Evolutionary conservation across 495 filamentous ascomycete genomes (phyloP), one percentile per base, ranked within the genome.

Genomic region (Cladorrhinum samala): DNA sequence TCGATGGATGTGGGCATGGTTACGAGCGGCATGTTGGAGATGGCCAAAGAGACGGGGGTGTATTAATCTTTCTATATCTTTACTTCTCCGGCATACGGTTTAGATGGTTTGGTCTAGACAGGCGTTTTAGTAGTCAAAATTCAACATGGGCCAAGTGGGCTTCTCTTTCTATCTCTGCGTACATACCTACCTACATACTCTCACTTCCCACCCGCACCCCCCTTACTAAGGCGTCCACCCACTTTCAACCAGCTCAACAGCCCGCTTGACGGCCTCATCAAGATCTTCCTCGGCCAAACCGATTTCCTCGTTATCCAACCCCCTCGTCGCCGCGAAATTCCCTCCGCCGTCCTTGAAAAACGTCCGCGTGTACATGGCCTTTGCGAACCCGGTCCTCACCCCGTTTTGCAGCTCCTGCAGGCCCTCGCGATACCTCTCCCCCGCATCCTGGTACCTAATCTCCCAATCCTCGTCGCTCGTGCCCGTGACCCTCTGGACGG

Each of bases 241-340:
- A n/a, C n/a, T n/a, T n/a, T n/a, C n/a, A n/a, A n/a, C n/a, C n/a
- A n/a, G 21, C 9, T 33, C 23, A 54, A 79, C 54, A 6, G 68
- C 75, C 6, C 39, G 46, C 58, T 63, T 68, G 0, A 79, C 83
- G 4, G 60, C 61, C 54, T 77, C 77, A 62, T 84, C 82, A 55
- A 86, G 51, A 56, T 81, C 72, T 64, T 86, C 83, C 54, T 69
- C 65, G 9, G 76, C 72, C 46, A 86, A 60, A 0, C 74, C 79
- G 24, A 86, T 64, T 46, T 70, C 24, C 6, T 65, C 67, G 55
- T 87, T 86, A 8, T 64, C 63, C 50, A 76, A 45, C 8, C 51
- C 55, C n/a, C 49, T n/a, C 37, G 69, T 65, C 53, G 61, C 72
- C 39, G 81, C 63, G 20, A 44, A 43, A 16, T 47, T 19, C 4